Evolutionary conservation across 1,284 basidiomycete genomes (phyloP), one percentile per base, ranked within the genome.

Genomic region (Apiotrichum montevideense): DNA sequence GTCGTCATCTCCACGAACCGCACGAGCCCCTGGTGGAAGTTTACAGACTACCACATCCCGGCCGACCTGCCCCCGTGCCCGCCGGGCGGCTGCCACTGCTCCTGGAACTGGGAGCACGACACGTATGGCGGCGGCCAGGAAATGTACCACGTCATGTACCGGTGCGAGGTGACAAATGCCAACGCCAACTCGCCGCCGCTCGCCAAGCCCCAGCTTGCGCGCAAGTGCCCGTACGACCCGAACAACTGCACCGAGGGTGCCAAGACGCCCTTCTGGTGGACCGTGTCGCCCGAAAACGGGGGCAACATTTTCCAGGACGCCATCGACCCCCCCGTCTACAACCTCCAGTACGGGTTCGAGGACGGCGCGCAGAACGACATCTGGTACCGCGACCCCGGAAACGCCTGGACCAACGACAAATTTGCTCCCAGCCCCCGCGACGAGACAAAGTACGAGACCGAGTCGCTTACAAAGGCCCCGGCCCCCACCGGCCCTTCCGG

Each of bases 1-100:
- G 79, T 80, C 7, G 76, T 88, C 32, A 87, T 88, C 74, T 85
- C 82, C 58, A 80, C 85, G 35, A 87, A 87, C 69, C 83, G 86
- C 35, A 84, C 82, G 0, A 87, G 86, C 63, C 84, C 86, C 0
- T 88, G 84, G 84, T 77, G 76, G 47, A 79, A 83, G 35, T 61
- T 67, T 21, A 87, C 85, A 11, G 78, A 81, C 53, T 88, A 87
- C 65, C 66, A 80, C 52, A 73, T 88, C n/a, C 87, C 87, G 0
- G 78, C 72, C 11, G 71, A 74, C 21, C 84, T 88, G 83, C 37
- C 37, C 13, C 37, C 37, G 13, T 39, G 37, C 37, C 37, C 37
- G 37, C 9, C 8, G 37, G 37, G 37, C 13, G 37, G 37, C 37
- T 39, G 37, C 37, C 37, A 39, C 13, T 39, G 37, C 37, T 9